phyloP scores from a whole-genome alignment of 2,329 filamentous ascomycete species.

The Rhynchosporium secalis region DNA sequence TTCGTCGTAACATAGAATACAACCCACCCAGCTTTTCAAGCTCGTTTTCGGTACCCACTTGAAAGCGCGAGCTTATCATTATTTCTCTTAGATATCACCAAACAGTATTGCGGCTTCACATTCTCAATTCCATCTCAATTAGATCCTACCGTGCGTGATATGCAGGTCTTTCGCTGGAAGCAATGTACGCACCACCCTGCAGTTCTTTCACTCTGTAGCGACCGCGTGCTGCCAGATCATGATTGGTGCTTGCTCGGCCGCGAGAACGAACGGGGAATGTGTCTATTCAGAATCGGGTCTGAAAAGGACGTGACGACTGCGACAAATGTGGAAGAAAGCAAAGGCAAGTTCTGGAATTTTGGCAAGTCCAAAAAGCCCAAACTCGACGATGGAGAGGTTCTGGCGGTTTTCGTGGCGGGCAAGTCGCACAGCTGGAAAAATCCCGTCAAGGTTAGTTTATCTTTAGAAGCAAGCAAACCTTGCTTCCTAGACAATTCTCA shows the following conservation, averaged over 20 bases:
- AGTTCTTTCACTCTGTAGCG: slow-evolving; percentile 1
- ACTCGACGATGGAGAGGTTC: slow-evolving; percentile 4
- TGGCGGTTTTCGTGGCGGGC: slow-evolving; percentile 9
- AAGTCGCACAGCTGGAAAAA: slow-evolving; percentile 7
- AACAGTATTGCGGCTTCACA: background rate
- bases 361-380: slow-evolving; percentile 5
- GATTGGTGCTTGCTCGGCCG: slow-evolving; percentile 12
- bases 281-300: slow-evolving; percentile 1
- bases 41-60: background rate
- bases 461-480: too few species aligned
- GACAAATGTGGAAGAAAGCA: background rate
- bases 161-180: slow-evolving; percentile 5
- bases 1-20: background rate
- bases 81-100: slow-evolving; percentile 1
- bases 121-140: background rate
- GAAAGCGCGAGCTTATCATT: background rate
- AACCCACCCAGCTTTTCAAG: background rate
- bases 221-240: slow-evolving; percentile 4
- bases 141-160: background rate
- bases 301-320: background rate
- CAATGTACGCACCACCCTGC: slow-evolving; percentile 7
- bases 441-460: background rate
- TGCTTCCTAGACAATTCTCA: too few species aligned
- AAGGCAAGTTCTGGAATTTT: background rate
- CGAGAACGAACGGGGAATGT: slow-evolving; percentile 9